Evolutionary conservation across 208 protist species (phyloP).

Genomic region (Naegleria fowleri): DNA sequence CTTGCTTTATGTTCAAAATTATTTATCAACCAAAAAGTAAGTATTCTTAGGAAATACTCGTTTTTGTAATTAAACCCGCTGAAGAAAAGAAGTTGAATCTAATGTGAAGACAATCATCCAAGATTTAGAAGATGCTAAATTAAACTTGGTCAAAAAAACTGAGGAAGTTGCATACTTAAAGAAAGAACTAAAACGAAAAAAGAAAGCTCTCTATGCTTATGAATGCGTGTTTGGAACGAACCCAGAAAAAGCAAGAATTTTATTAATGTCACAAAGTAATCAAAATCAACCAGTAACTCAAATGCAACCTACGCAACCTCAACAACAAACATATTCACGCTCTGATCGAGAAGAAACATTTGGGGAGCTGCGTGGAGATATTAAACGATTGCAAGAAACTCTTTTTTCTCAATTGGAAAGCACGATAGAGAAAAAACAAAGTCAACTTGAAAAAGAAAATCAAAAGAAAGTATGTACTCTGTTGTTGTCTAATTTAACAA

Average conservation of each 20-base stretch:
- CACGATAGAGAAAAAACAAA: not conserved
- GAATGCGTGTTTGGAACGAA: conserved; percentile 1
- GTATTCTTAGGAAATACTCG: not conserved
- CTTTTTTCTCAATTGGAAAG: not conserved
- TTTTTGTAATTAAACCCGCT: too few species aligned
- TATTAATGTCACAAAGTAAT: not conserved
- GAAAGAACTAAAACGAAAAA: conserved; percentile 18
- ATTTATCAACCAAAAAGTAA: not conserved
- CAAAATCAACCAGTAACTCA: not conserved
- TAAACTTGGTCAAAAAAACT: not conserved
- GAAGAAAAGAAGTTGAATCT: not conserved
- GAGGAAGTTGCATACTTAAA: conserved; percentile 4
- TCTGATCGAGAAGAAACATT: not conserved
- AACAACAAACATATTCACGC: not conserved
- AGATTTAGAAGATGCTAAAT: not conserved
- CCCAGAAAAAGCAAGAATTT: conserved; percentile 9
- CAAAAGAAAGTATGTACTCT: not conserved
- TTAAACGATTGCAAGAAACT: not conserved
- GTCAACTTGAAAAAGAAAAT: not conserved
- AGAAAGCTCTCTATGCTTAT: conserved; percentile 11
- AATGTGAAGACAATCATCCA: not conserved
- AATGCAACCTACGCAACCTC: not conserved
- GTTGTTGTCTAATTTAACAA: too few species aligned
- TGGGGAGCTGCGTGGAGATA: not conserved
- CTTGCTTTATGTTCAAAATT: conserved; percentile 22